phyloP scores from a whole-genome alignment of 2,329 filamentous ascomycete species.

The Sphaceloma murrayae region DNA sequence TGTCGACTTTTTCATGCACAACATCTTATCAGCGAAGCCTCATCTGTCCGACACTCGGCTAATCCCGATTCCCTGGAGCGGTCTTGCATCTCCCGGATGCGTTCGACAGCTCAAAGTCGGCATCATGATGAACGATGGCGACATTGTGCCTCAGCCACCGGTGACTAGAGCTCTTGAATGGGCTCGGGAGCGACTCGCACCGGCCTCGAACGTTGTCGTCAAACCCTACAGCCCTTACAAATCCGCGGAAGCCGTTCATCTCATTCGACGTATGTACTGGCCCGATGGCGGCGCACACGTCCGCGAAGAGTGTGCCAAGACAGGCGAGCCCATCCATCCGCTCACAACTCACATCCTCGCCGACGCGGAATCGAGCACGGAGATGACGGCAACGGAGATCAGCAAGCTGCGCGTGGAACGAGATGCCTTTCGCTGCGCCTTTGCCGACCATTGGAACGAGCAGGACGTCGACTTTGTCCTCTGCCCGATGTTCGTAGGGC shows the following conservation, averaged over 20 bases:
- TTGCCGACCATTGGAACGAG: constrained; percentile 38
- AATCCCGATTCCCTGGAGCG: not conserved
- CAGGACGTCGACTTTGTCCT: constrained; percentile 51
- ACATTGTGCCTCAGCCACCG: constrained; percentile 57
- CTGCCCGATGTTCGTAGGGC: constrained; percentile 48
- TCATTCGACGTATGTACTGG: constrained; percentile 45
- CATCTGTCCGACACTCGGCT: not conserved
- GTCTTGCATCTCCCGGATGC: not conserved
- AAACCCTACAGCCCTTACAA: constrained; percentile 43
- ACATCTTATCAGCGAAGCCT: not conserved
- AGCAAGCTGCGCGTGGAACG: constrained; percentile 25
- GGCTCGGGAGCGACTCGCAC: constrained; percentile 38
- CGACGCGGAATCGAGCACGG: constrained; percentile 40
- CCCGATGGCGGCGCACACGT: constrained; percentile 50
- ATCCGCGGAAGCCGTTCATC: constrained; percentile 42
- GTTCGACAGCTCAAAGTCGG: constrained; percentile 41
- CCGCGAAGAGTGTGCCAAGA: constrained; percentile 40
- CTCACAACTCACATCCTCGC: constrained; percentile 50
- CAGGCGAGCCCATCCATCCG: constrained; percentile 50
- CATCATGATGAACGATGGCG: constrained; percentile 55
- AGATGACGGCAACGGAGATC: constrained; percentile 25
- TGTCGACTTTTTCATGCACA: not conserved
- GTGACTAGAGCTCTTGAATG: constrained; percentile 46
- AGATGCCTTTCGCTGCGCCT: constrained; percentile 37
- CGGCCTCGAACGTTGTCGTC: constrained; percentile 42